Conservation (phyloP, 164 flowering plant genomes). For the Echeveria elegans region DNA sequence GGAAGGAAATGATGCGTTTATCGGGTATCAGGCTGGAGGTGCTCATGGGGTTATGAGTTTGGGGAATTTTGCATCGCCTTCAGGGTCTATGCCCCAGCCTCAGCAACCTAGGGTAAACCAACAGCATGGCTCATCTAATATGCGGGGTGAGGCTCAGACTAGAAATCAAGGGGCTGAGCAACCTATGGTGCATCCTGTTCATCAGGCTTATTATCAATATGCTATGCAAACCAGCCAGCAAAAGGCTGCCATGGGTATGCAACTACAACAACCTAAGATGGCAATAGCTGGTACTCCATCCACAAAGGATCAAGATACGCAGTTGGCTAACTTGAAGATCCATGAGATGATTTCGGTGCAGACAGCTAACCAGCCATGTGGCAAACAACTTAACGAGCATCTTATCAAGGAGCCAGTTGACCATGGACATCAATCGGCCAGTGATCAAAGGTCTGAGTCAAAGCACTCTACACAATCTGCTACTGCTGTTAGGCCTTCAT, state of each 20-base stretch:
- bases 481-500: constrained; percentile 35
- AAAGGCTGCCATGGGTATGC: constrained; percentile 52
- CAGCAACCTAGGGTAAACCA: constrained; percentile 52
- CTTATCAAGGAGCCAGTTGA: constrained; percentile 43
- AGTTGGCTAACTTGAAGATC: constrained; percentile 50
- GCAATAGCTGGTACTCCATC: constrained; percentile 44
- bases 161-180: constrained; percentile 64
- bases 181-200: constrained; percentile 43
- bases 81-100: constrained; percentile 46
- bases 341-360: constrained; percentile 64
- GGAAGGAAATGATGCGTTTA: constrained; percentile 66
- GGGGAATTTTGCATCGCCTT: constrained; percentile 40
- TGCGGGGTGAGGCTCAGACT: constrained; percentile 47
- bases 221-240: constrained; percentile 70
- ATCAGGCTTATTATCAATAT: constrained; percentile 72
- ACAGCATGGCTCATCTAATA: constrained; percentile 47
- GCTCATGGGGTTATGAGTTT: constrained; percentile 57
- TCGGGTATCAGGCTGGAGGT: constrained; percentile 63
- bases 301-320: constrained; percentile 62
- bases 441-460: constrained; percentile 44
- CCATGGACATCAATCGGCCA: constrained; percentile 32
- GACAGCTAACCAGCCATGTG: constrained; percentile 57
- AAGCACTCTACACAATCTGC: constrained; percentile 35
- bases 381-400: constrained; percentile 56
- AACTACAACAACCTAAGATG: constrained; percentile 50